A percentile compares a stretch with the other conserved stretches of the same genome.
Evolutionary conservation across 192 early-diverging fungal species (phyloP).

Genomic region (Coemansia sp.): DNA sequence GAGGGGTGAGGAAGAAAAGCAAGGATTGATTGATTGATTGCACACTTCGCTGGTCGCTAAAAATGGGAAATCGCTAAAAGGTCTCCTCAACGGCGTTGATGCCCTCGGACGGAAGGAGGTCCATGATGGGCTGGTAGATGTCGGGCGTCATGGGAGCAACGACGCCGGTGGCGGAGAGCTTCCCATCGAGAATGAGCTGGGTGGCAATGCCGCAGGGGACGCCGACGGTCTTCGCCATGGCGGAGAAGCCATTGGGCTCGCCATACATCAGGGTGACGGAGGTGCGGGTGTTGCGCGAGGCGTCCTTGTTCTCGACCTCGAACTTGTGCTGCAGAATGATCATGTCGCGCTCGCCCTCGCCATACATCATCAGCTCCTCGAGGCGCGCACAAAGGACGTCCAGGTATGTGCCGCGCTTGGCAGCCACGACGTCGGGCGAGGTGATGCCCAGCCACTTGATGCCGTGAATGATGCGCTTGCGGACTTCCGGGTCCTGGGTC

Average conservation of each 20-base stretch:
- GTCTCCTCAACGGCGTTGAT: slow-evolving; percentile 81
- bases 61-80: slow-evolving; percentile 5
- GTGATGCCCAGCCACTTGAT: slow-evolving; percentile 87
- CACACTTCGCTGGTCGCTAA: too few species aligned
- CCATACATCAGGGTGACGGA: slow-evolving; percentile 94
- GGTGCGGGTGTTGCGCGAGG: slow-evolving; percentile 81
- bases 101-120: slow-evolving; percentile 83
- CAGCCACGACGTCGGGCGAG: slow-evolving; percentile 64
- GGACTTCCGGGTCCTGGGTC: slow-evolving; percentile 57
- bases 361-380: slow-evolving; percentile 96
- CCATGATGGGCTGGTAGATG: slow-evolving; percentile 88
- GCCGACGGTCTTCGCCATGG: slow-evolving; percentile 98
- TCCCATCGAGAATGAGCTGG: slow-evolving; percentile 89
- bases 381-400: slow-evolving; percentile 95
- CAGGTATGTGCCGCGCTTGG: slow-evolving; percentile 73
- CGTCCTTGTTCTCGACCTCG: slow-evolving; percentile 88
- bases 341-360: slow-evolving; percentile 89
- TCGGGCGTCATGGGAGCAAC: slow-evolving; percentile 89
- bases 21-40: too few species aligned
- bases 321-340: slow-evolving; percentile 98
- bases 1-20: neutral
- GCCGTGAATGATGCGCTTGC: slow-evolving; percentile 67
- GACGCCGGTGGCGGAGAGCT: slow-evolving; percentile 75
- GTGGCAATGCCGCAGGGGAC: slow-evolving; percentile 95
- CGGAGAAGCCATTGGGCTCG: slow-evolving; percentile 80